These are phyloP conservation scores for Suillus hirtellus DNA, from an alignment of 768 basidiomycete species.

Conservation along the genomic window DNA sequence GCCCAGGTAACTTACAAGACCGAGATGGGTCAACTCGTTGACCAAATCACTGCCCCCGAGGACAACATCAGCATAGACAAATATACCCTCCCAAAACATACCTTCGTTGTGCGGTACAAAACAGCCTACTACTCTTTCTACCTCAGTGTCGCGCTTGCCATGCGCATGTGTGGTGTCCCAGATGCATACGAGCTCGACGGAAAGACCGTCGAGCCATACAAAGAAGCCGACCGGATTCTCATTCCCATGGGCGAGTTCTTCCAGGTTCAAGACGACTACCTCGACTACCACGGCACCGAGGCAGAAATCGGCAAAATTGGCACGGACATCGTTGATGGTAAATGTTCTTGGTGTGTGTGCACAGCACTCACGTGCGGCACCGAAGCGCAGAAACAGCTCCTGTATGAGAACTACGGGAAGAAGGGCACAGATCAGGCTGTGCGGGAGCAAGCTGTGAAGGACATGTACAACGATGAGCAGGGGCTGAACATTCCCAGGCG, in stretches of 20 bases:
- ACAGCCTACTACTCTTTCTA: slow-evolving; percentile 99
- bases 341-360: slow-evolving; percentile 97
- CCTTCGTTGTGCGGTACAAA: slow-evolving; percentile 94
- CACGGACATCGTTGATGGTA: slow-evolving; percentile 98
- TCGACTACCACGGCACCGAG: slow-evolving; percentile 88
- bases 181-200: slow-evolving; percentile 43
- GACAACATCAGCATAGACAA: slow-evolving; percentile 80
- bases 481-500: slow-evolving; percentile 45
- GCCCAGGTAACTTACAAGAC: slow-evolving; percentile 75
- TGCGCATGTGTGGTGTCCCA: slow-evolving; percentile 74
- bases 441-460: slow-evolving; percentile 60
- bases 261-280: slow-evolving; percentile 97
- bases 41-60: slow-evolving; percentile 94
- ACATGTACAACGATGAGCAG: slow-evolving; percentile 63
- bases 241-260: slow-evolving; percentile 96
- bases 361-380: slow-evolving; percentile 65
- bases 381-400: slow-evolving; percentile 52
- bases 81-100: slow-evolving; percentile 86
- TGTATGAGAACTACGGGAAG: slow-evolving; percentile 68
- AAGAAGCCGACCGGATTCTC: slow-evolving; percentile 75
- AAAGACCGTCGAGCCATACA: slow-evolving; percentile 58
- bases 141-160: slow-evolving; percentile 93
- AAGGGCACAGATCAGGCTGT: slow-evolving; percentile 48
- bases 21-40: slow-evolving; percentile 94
- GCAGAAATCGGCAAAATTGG: slow-evolving; percentile 96